Conservation (phyloP, 2,329 filamentous ascomycete genomes). For the Arthrinium phaeospermum region DNA sequence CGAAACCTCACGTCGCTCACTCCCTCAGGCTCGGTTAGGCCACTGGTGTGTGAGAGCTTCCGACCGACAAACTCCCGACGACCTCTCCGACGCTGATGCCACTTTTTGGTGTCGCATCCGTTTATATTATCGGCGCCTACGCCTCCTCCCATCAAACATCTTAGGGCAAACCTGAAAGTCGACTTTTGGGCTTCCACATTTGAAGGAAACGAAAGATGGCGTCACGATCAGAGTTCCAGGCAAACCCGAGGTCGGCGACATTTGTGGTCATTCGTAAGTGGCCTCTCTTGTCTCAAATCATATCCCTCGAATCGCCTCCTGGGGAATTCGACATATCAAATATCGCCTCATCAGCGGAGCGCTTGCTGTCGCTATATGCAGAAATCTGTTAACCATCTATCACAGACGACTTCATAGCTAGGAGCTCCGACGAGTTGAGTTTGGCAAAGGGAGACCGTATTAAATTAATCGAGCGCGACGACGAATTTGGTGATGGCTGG, state of each 20-base stretch:
- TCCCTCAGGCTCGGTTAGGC: neutral
- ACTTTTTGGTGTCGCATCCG: constrained; percentile 3
- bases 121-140: neutral
- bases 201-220: constrained; percentile 17
- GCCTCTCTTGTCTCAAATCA: constrained; percentile 8
- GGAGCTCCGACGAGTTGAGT: constrained; percentile 91
- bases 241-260: constrained; percentile 68
- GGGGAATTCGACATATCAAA: neutral
- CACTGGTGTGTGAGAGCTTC: neutral
- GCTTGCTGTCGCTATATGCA: neutral
- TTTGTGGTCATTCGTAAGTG: constrained; percentile 76
- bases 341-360: neutral
- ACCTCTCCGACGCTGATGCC: neutral
- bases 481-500: constrained; percentile 90
- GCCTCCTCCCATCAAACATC: neutral
- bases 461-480: constrained; percentile 82
- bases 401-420: constrained; percentile 87
- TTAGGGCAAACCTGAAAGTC: neutral
- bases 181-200: neutral
- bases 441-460: constrained; percentile 84
- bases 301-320: neutral
- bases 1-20: neutral
- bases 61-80: neutral
- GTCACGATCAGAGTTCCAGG: constrained; percentile 38
- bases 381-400: neutral